Evolutionary conservation across 768 basidiomycete genomes (phyloP).

Genomic region (Collybiopsis luxurians): DNA sequence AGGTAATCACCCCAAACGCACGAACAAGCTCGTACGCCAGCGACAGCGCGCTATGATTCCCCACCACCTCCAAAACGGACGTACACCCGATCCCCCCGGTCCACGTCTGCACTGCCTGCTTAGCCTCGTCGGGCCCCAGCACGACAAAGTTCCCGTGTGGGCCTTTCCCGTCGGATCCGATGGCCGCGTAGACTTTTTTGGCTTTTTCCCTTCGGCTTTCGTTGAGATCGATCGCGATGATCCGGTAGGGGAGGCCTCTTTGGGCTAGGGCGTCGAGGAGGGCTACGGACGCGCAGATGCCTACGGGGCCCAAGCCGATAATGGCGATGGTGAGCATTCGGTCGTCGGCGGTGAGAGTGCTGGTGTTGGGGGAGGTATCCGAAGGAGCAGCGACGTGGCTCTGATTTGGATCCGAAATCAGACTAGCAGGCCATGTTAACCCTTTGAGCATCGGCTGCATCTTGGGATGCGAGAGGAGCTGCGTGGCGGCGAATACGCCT

Average conservation of each 20-base stretch:
- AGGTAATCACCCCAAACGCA: constrained; percentile 72
- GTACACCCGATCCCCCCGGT: constrained; percentile 61
- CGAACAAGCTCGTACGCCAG: constrained; percentile 71
- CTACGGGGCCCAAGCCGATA: constrained; percentile 78
- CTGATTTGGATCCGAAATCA: constrained; percentile 19
- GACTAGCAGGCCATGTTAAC: constrained; percentile 54
- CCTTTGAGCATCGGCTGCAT: constrained; percentile 57
- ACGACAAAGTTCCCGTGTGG: constrained; percentile 46
- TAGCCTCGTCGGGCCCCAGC: constrained; percentile 49
- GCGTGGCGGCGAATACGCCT: constrained; percentile 72
- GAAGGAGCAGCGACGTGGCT: background rate
- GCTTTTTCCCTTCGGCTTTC: constrained; percentile 58
- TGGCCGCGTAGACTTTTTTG: constrained; percentile 51
- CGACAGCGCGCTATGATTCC: constrained; percentile 58
- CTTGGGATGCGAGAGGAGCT: constrained; percentile 73
- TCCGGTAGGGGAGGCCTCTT: constrained; percentile 43
- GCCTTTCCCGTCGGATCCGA: constrained; percentile 42
- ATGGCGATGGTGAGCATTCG: constrained; percentile 58
- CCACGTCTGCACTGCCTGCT: constrained; percentile 44
- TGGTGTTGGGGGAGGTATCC: constrained; percentile 21
- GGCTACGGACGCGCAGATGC: constrained; percentile 64
- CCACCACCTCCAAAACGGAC: constrained; percentile 73
- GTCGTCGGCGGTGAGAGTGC: constrained; percentile 43
- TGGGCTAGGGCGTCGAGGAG: constrained; percentile 59
- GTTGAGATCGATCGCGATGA: constrained; percentile 65